Evolutionary conservation across 345 rosid species (phyloP), one percentile per base, ranked within the genome.

Genomic region (Rhizophora mangle): DNA sequence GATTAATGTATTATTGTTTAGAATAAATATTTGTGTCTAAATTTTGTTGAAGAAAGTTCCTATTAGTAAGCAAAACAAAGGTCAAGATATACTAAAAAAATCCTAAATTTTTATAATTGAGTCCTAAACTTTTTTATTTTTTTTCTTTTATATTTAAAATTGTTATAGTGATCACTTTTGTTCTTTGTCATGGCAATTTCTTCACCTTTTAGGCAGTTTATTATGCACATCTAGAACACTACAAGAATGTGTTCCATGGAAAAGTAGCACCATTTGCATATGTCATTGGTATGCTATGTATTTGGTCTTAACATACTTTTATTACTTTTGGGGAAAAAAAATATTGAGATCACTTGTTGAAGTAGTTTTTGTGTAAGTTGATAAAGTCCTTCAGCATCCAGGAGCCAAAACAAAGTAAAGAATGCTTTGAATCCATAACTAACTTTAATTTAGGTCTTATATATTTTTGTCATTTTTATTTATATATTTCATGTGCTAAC

Each of bases 191-290:
- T 11, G 49, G 16, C 49, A 13, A 43, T 43, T 43, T 43, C 18
- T 43, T 43, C 15, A 2, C 63, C 10, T 54, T 79, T 71, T 90
- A 94, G 98, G 89, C 81, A 0, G 98, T 88, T 79, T 94, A 94
- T 72, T 94, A 94, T 78, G 91, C 86, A 46, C 96, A 94, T 75
- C 98, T 96, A 5, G 98, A 86, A 68, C 96, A 91, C 75, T 94
- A 91, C 82, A 81, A 75, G 53, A 83, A 95, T 63, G 54, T 85
- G 73, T 91, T 91, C 82, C 97, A 91, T 72, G 83, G 85, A 72
- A 89, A 80, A 59, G 74, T 94, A 31, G 90, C 88, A 31, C 93
- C 97, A 15, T 94, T 89, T 79, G 82, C 96, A 27, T 85, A 96
- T 72, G 84, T 84, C 57, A 88, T 94, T 54, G 96, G 98, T 94